Evolutionary conservation across 1,284 basidiomycete genomes (phyloP).

Genomic region (Apiotrichum siamense): DNA sequence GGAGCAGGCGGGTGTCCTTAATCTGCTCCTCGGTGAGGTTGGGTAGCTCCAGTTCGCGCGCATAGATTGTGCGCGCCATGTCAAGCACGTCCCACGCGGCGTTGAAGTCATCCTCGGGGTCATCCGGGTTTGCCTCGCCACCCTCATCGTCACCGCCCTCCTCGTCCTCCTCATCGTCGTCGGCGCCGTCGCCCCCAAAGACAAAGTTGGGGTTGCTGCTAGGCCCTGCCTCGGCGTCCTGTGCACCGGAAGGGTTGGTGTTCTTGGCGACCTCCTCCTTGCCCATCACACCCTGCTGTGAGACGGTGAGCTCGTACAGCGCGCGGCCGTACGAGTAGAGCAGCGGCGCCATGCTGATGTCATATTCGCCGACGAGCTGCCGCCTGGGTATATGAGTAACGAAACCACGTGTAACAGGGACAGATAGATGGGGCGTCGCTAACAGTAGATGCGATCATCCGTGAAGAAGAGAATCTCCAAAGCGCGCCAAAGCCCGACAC

Average conservation of each 20-base stretch:
- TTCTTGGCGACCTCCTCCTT: slow-evolving; percentile 61
- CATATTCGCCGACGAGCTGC: slow-evolving; percentile 62
- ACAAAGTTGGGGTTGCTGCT: slow-evolving; percentile 27
- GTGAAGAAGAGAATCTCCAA: too few species aligned
- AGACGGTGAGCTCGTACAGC: slow-evolving; percentile 76
- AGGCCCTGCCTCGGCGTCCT: slow-evolving; percentile 5
- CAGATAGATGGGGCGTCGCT: too few species aligned
- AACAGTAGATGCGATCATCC: too few species aligned
- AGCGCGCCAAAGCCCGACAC: too few species aligned
- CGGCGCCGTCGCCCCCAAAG: slow-evolving; percentile 32
- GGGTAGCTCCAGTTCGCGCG: slow-evolving; percentile 51
- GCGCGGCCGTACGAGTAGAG: slow-evolving; percentile 82
- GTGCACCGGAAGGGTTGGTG: slow-evolving; percentile 17
- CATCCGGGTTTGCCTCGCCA: slow-evolving; percentile 25
- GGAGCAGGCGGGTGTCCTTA: slow-evolving; percentile 55
- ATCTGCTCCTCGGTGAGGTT: slow-evolving; percentile 15
- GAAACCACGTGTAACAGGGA: too few species aligned
- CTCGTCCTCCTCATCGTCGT: slow-evolving; percentile 28
- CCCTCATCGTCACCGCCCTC: slow-evolving; percentile 1
- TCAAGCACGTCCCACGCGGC: slow-evolving; percentile 91
- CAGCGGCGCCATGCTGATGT: slow-evolving; percentile 70
- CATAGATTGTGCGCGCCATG: slow-evolving; percentile 74
- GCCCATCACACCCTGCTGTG: slow-evolving; percentile 72
- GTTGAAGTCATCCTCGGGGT: slow-evolving; percentile 85
- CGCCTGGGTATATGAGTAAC: slow-evolving; percentile 52